Evolutionary conservation across 2,329 filamentous ascomycete species (phyloP).

Genomic region (Trichoderma semiorbis): DNA sequence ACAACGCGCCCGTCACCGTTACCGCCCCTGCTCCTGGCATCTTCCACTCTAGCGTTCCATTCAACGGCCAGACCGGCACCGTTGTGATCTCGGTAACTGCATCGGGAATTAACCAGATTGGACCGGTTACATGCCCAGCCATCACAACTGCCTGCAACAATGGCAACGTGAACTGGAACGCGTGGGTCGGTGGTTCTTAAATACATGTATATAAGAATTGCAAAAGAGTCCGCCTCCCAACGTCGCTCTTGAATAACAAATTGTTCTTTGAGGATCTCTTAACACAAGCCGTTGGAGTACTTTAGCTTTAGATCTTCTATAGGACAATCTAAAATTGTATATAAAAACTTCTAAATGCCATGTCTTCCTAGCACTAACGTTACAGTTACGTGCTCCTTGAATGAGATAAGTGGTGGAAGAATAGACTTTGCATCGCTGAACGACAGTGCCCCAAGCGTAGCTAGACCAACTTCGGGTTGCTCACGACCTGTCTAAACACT

Average conservation of each 20-base stretch:
- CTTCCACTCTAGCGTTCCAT: conserved; percentile 30
- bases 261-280: no score
- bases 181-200: conserved; percentile 18
- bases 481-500: no score
- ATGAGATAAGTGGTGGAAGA: no score
- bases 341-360: no score
- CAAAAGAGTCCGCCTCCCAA: background rate
- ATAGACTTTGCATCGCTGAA: no score
- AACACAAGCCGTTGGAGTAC: no score
- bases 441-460: no score
- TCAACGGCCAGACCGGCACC: conserved; percentile 25
- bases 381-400: no score
- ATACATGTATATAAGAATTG: background rate
- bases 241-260: background rate
- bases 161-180: conserved; percentile 20
- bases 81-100: conserved; percentile 24
- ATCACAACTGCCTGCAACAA: conserved; percentile 14
- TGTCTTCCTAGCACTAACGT: no score
- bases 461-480: no score
- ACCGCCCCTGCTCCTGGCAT: conserved; percentile 25
- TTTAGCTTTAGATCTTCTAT: no score
- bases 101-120: background rate
- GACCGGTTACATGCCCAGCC: conserved; percentile 9
- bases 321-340: no score
- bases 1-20: background rate